Conservation (phyloP, 306 rosid genomes). For the Pachyrhizus erosus region DNA sequence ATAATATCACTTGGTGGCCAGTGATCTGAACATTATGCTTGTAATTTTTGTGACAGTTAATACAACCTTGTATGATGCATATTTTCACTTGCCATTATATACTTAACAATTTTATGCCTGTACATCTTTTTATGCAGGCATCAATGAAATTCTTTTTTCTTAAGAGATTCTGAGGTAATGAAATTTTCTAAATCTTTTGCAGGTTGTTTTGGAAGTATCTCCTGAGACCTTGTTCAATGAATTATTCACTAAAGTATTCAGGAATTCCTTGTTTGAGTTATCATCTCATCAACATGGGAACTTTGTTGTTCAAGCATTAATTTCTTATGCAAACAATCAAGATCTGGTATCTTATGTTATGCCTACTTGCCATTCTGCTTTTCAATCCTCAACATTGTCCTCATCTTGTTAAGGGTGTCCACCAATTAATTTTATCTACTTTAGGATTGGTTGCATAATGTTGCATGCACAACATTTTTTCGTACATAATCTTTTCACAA, state of each 20-base stretch:
- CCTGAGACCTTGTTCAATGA: conserved; percentile 77
- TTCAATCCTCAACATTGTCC: conserved; percentile 25
- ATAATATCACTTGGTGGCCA: conserved; percentile 5
- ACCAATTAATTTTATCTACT: conserved; percentile 15
- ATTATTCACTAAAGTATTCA: conserved; percentile 68
- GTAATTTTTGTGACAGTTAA: not conserved
- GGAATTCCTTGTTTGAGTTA: conserved; percentile 73
- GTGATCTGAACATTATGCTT: conserved; percentile 36
- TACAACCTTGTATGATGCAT: conserved; percentile 14
- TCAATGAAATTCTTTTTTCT: conserved; percentile 23
- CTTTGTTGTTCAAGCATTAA: conserved; percentile 89
- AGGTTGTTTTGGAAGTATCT: conserved; percentile 96
- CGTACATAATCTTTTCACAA: conserved; percentile 30
- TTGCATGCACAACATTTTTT: conserved; percentile 26
- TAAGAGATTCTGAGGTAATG: conserved; percentile 20
- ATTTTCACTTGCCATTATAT: conserved; percentile 24
- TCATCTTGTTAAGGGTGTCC: conserved; percentile 17
- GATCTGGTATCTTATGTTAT: conserved; percentile 77
- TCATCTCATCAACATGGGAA: conserved; percentile 90
- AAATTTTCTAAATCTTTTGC: conserved; percentile 44
- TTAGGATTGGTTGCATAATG: conserved; percentile 14
- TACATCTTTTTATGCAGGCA: not conserved
- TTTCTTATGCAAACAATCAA: conserved; percentile 63
- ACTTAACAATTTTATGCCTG: conserved; percentile 4
- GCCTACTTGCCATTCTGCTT: conserved; percentile 24